These are phyloP conservation scores for Dactylellina parvicollis DNA, from an alignment of 2,329 filamentous ascomycete genomes.

Conservation along the genomic window DNA sequence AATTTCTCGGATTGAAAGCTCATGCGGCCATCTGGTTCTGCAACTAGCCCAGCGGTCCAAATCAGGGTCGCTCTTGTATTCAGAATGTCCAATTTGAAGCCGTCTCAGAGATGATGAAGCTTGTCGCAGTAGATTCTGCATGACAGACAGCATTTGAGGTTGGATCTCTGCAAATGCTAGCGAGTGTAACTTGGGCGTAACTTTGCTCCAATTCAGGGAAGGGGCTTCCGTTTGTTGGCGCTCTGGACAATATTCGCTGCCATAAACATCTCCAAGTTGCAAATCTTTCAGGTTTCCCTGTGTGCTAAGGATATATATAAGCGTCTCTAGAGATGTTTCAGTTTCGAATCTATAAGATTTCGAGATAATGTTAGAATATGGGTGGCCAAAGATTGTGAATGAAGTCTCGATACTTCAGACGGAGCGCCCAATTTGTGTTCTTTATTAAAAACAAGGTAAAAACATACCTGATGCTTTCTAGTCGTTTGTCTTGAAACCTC, in stretches of 20 bases:
- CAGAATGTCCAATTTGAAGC: slow-evolving; percentile 2
- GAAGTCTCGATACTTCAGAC: no score
- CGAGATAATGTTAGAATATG: background rate
- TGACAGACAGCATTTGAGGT: background rate
- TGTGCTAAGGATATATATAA: background rate
- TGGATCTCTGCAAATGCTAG: slow-evolving; percentile 7
- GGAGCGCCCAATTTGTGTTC: no score
- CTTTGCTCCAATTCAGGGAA: background rate
- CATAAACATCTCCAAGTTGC: slow-evolving; percentile 12
- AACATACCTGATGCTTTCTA: slow-evolving; percentile 28
- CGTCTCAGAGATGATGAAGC: background rate
- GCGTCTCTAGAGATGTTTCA: slow-evolving; percentile 7
- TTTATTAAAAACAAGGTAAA: no score
- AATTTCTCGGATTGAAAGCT: background rate
- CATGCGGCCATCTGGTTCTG: background rate
- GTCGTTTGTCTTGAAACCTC: slow-evolving; percentile 7
- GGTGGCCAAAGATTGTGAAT: background rate
- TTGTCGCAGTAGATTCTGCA: background rate
- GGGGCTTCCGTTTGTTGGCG: background rate
- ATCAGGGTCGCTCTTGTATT: slow-evolving; percentile 2
- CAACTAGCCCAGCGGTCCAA: slow-evolving; percentile 9
- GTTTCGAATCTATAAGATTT: slow-evolving; percentile 1
- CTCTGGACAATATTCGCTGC: background rate
- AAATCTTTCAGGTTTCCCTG: slow-evolving; percentile 14
- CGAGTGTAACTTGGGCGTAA: background rate